Base-by-base conservation (phyloP, 1,284 basidiomycete genomes). In the Apiotrichum domesticum region DNA sequence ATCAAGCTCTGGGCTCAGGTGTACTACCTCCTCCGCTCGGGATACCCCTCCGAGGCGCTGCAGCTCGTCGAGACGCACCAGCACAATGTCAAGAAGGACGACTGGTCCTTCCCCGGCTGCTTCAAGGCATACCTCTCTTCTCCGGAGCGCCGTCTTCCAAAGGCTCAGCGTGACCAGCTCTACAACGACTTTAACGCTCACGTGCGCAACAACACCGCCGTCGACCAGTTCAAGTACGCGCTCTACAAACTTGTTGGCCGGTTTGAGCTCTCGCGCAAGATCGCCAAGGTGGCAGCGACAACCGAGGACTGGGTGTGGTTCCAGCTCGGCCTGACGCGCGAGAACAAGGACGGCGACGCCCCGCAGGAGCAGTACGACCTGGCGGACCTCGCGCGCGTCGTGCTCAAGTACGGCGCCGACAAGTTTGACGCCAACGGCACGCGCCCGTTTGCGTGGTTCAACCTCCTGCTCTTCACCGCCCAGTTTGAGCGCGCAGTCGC, bases 251-350 rank as follows among this genome's bases (percentile, higher is more conserved):
- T 98, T 35, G 87, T 98, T 79, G 95, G 94, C 43, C 87, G 90
- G 63, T 84, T 97, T 54, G 95, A 99, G 66, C 84, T 92, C 2
- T 78, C 83, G 6, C 82, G 90, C 54, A 83, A 91, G 58, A 88
- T 85, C 65, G 87, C 94, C 1, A 84, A 87, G 49, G 90, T 98
- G 5, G 96, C 92, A 1, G 82, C 84, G 14, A 95, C 90, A 6
- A 95, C 91, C 4, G 95, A 98, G 72, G 95, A 98, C 75, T 99
- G 96, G 95, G 81, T 98, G 40, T 99, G 95, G 95, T 85, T 96
- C 79, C 95, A 99, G 79, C 82, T 98, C 15, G 83, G 85, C 14
- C 87, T 98, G 35, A 77, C 81, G 11, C 68, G 79, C 46, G 82
- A 83, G 64, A 69, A 68, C 51, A 87, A 87, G 63, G 88, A 88